These are phyloP conservation scores for Penicillium bialowiezense DNA, from an alignment of 495 filamentous ascomycete species.

Conservation along the genomic window DNA sequence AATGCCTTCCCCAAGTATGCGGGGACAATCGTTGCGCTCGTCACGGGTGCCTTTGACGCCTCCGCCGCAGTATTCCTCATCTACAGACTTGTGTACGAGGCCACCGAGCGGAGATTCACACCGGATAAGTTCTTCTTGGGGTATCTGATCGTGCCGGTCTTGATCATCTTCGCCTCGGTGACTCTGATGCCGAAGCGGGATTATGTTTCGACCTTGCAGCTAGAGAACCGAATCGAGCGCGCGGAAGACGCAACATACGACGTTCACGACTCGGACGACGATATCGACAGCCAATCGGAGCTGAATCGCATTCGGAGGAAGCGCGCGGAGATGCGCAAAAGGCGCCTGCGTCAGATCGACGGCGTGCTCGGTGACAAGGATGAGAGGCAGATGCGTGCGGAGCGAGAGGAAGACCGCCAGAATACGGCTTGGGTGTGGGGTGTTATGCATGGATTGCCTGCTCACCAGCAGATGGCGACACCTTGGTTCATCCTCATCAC, in stretches of 20 bases:
- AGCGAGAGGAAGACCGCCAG: constrained; percentile 54
- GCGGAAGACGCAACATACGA: constrained; percentile 40
- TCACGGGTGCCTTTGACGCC: constrained; percentile 72
- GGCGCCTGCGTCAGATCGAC: constrained; percentile 64
- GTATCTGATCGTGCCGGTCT: constrained; percentile 58
- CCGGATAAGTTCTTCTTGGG: constrained; percentile 63
- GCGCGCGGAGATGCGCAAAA: constrained; percentile 58
- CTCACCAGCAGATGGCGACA: constrained; percentile 69
- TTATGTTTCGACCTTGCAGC: constrained; percentile 58
- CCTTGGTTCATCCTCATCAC: constrained; percentile 93
- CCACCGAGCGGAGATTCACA: constrained; percentile 44
- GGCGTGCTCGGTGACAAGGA: constrained; percentile 60
- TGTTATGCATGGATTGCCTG: constrained; percentile 72
- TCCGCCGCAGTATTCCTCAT: constrained; percentile 66
- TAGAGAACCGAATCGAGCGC: constrained; percentile 62
- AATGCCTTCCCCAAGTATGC: constrained; percentile 68
- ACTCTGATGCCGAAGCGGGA: constrained; percentile 61
- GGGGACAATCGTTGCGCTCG: constrained; percentile 62
- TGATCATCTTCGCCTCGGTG: constrained; percentile 53
- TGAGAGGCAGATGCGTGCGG: constrained; percentile 45
- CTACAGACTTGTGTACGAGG: constrained; percentile 59
- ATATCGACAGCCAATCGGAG: constrained; percentile 41
- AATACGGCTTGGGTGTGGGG: constrained; percentile 65
- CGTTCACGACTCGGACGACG: constrained; percentile 63
- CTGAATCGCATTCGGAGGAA: constrained; percentile 52